phyloP scores from a whole-genome alignment of 306 rosid genomes.

The Albizia julibrissin region DNA sequence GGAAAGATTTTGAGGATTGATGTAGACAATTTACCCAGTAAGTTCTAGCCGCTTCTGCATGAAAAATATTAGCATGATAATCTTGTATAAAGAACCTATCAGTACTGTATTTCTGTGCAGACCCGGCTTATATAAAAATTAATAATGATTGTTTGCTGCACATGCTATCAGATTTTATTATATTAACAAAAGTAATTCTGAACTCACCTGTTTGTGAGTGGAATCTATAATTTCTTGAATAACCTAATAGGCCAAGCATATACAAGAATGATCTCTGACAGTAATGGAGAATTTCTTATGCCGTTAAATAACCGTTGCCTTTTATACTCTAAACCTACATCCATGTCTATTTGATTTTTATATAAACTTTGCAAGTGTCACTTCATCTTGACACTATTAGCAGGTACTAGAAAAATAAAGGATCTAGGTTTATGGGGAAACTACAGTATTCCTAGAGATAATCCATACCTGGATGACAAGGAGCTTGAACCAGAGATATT shows the following conservation, averaged over 20 bases:
- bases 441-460: slow-evolving; percentile 43
- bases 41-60: slow-evolving; percentile 4
- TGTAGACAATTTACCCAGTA: slow-evolving; percentile 47
- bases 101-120: no score
- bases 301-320: no score
- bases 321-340: neutral
- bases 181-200: neutral
- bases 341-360: neutral
- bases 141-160: neutral
- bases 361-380: no score
- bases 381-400: neutral
- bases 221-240: no score
- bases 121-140: neutral
- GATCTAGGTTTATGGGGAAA: slow-evolving; percentile 39
- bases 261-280: no score
- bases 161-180: neutral
- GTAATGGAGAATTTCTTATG: no score
- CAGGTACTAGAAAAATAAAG: slow-evolving; percentile 37
- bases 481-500: slow-evolving; percentile 41
- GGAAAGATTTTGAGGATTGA: slow-evolving; percentile 53
- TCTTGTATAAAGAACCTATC: neutral
- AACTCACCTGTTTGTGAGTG: neutral
- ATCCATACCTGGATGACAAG: slow-evolving; percentile 43
- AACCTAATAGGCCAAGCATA: no score
- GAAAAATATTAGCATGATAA: neutral